Evolutionary conservation across 2,329 filamentous ascomycete species (phyloP), one percentile per base, ranked within the genome.

Genomic region (Pseudogymnoascus sp.): DNA sequence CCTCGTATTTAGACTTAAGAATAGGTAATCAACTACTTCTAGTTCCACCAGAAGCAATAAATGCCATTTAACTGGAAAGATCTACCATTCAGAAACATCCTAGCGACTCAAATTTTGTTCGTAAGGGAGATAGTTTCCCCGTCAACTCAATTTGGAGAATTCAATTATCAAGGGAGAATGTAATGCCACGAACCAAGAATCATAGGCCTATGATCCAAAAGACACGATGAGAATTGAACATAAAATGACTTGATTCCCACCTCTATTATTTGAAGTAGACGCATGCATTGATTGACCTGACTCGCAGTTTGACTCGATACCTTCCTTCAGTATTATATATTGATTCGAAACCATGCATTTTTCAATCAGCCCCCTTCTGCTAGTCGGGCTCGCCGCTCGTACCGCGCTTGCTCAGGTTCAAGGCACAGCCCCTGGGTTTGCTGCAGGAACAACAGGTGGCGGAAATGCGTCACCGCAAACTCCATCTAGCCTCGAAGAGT

Each of bases 391-490:
- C 16, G 37, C n/a, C 3, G 37, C 37, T 11, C 37, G n/a, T 18
- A 40, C 37, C 18, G 47, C 47, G 23, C 12, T 57, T 7, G 47
- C 47, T 34, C 23, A 26, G 6, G 47, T 57, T 34, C 23, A 26
- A 26, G 47, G 47, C 7, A 57, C 23, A 3, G 47, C 47, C 47
- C 37, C n/a, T 54, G 47, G 47, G 3, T 54, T 54, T 31, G 47
- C 47, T 16, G 21, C 47, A 26, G 29, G 47, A 26, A 31, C 47
- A 26, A 87, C 85, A 18, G 85, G 85, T 40, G 85, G 85, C 69
- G 84, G 83, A 62, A 77, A 69, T 65, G 83, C 81, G 16, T 74
- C 77, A 7, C 72, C 82, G 29, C 82, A 82, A 21, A 82, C 83
- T 68, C 84, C 84, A 14, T 75, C 72, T 16, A 81, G 77, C 60